phyloP scores from a whole-genome alignment of 257 asterid genomes.

The Ophiorrhiza pumila region DNA sequence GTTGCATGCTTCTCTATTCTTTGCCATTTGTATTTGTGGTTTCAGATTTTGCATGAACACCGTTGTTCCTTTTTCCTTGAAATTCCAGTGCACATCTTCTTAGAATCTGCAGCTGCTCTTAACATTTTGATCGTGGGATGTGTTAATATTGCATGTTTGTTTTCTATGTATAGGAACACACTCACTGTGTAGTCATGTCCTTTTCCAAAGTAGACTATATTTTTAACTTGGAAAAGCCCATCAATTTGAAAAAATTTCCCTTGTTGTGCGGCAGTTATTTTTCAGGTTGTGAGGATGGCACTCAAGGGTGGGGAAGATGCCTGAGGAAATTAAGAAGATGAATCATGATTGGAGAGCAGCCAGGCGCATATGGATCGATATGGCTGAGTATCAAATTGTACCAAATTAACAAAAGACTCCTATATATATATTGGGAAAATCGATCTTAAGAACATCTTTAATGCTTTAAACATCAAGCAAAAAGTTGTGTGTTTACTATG shows the following conservation, averaged over 20 bases:
- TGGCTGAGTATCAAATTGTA: neutral
- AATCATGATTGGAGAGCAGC: too few species aligned
- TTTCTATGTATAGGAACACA: too few species aligned
- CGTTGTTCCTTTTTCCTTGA: neutral
- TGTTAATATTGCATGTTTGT: too few species aligned
- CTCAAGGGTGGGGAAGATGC: neutral
- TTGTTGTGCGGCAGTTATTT: conserved; percentile 19
- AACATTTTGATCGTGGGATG: too few species aligned
- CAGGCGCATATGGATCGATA: too few species aligned
- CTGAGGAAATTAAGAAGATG: neutral
- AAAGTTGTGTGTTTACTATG: neutral
- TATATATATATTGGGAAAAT: too few species aligned
- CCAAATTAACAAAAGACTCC: neutral
- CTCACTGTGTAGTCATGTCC: neutral
- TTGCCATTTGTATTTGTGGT: neutral
- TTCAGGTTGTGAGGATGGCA: conserved; percentile 21
- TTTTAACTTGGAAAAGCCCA: neutral
- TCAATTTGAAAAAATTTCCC: neutral
- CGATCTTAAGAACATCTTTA: neutral
- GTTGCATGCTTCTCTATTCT: neutral
- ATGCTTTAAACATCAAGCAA: neutral
- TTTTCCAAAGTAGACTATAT: neutral
- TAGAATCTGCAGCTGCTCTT: too few species aligned
- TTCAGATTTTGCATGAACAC: neutral
- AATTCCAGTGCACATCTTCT: neutral